Percentiles rank a stretch among this genome's conserved stretches.
Conservation (phyloP, 2,329 filamentous ascomycete species). For the Fusarium virguliforme region DNA sequence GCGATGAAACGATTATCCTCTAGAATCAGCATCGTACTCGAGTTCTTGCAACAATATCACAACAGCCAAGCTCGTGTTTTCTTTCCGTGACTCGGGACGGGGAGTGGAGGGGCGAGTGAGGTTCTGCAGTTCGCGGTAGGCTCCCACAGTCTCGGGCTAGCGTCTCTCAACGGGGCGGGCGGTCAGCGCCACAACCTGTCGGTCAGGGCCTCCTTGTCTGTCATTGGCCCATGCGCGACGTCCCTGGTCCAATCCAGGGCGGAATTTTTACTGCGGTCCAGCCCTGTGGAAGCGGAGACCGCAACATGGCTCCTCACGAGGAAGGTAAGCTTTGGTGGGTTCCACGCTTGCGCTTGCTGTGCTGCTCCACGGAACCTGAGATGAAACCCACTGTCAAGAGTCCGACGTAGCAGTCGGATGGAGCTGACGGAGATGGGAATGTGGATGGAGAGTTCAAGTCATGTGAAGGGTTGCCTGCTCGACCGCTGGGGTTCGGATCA, state of each 20-base stretch:
- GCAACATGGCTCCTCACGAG: slow-evolving; percentile 3
- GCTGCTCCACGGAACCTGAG: slow-evolving; percentile 28
- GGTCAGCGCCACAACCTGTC: slow-evolving; percentile 37
- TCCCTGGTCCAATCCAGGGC: slow-evolving; percentile 25
- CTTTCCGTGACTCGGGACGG: not conserved
- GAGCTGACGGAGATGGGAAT: slow-evolving; percentile 1
- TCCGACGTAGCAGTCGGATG: too few relatives aligned
- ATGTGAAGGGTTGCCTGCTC: slow-evolving; percentile 1
- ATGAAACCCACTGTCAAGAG: slow-evolving; percentile 21
- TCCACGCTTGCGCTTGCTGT: not conserved
- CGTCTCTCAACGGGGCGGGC: slow-evolving; percentile 37
- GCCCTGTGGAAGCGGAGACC: slow-evolving; percentile 41
- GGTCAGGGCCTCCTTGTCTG: slow-evolving; percentile 19
- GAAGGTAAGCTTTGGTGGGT: slow-evolving; percentile 1
- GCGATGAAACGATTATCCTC: not conserved
- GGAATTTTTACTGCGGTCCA: slow-evolving; percentile 37
- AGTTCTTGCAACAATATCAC: not conserved
- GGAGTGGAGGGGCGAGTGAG: slow-evolving; percentile 19
- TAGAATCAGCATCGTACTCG: not conserved
- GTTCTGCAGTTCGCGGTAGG: slow-evolving; percentile 30
- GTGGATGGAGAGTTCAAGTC: slow-evolving; percentile 5
- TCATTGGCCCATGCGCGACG: slow-evolving; percentile 27
- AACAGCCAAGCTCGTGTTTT: not conserved
- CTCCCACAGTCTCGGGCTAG: slow-evolving; percentile 29
- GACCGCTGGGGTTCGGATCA: slow-evolving; percentile 35